Evolutionary conservation across 257 asterid species (phyloP).

Genomic region (Fraxinus pennsylvanica): DNA sequence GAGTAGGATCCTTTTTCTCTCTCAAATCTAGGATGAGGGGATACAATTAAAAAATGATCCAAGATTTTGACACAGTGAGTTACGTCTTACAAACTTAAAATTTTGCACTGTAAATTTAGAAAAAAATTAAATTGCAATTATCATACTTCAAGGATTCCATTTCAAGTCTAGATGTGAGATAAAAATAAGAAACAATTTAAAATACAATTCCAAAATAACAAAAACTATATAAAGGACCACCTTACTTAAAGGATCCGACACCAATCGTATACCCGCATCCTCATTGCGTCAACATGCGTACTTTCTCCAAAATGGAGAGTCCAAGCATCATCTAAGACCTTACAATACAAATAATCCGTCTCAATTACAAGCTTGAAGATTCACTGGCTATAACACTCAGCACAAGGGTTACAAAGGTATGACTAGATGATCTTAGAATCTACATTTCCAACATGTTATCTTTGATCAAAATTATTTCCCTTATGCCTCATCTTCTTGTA

Average conservation of each 20-base stretch:
- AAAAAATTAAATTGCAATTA: not conserved
- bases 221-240: not conserved
- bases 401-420: not conserved
- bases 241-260: not conserved
- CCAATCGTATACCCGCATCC: not conserved
- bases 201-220: not conserved
- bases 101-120: not conserved
- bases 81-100: not conserved
- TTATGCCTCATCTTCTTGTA: not conserved
- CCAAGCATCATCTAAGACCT: not conserved
- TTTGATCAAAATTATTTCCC: not conserved
- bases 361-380: not conserved
- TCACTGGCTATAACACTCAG: not conserved
- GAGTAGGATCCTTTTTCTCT: no score
- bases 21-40: no score
- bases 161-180: not conserved
- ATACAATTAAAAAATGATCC: not conserved
- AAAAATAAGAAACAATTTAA: not conserved
- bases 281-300: not conserved
- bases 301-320: not conserved
- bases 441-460: not conserved
- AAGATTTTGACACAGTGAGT: not conserved
- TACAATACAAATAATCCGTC: not conserved
- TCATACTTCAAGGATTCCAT: not conserved
- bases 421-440: not conserved